phyloP scores from a whole-genome alignment of 331 rosid species.

The Malus hybrid region DNA sequence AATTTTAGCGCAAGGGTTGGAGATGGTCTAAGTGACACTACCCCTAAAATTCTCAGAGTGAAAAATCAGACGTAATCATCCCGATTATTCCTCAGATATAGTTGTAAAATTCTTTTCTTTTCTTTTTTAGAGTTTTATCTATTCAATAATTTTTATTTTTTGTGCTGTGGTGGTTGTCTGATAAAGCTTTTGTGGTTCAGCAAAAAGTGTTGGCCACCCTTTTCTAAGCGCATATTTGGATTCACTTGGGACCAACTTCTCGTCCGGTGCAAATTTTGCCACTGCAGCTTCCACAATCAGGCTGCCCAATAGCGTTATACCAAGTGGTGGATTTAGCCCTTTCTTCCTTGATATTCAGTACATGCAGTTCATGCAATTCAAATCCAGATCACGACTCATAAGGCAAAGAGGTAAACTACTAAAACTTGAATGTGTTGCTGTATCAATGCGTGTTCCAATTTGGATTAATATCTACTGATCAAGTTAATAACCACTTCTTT shows the following conservation, averaged over 20 bases:
- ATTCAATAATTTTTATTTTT: too few relatives aligned
- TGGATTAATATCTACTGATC: too few relatives aligned
- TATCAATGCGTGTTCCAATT: background rate
- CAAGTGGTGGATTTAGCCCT: slow-evolving; percentile 30
- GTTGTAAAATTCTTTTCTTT: too few relatives aligned
- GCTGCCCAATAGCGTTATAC: slow-evolving; percentile 16
- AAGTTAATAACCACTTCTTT: too few relatives aligned
- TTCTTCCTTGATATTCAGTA: slow-evolving; percentile 29
- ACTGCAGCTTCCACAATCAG: slow-evolving; percentile 34
- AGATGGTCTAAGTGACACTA: too few relatives aligned
- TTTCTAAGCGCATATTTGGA: slow-evolving; percentile 39
- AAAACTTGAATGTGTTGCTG: slow-evolving; percentile 14
- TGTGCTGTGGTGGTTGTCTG: too few relatives aligned
- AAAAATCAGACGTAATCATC: too few relatives aligned
- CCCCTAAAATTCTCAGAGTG: too few relatives aligned
- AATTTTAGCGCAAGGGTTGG: too few relatives aligned
- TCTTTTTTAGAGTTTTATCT: too few relatives aligned
- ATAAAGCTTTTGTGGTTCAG: slow-evolving; percentile 10
- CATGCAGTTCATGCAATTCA: slow-evolving; percentile 22
- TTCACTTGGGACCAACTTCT: slow-evolving; percentile 34
- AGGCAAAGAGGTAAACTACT: background rate
- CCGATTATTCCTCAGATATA: too few relatives aligned
- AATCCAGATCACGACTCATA: slow-evolving; percentile 12
- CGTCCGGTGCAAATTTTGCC: slow-evolving; percentile 42
- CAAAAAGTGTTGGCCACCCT: slow-evolving; percentile 20